Evolutionary conservation across 2,329 filamentous ascomycete species (phyloP).

Genomic region (Trichoderma koningiopsis): DNA sequence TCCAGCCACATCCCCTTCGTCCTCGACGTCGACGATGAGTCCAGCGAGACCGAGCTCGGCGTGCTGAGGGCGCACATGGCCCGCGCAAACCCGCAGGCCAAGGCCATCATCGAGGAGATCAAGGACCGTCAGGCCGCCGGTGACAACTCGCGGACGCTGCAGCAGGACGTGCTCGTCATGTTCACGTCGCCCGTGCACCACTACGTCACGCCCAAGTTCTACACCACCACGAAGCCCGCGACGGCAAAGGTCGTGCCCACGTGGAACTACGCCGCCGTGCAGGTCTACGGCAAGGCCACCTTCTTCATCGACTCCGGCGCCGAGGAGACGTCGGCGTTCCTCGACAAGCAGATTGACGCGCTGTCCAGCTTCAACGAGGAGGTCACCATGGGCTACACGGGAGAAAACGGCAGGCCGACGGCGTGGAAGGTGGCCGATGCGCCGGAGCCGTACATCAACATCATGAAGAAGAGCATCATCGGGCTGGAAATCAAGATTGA

Average conservation of each 20-base stretch:
- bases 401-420: conserved; percentile 31
- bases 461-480: conserved; percentile 61
- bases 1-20: conserved; percentile 63
- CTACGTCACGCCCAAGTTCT: conserved; percentile 71
- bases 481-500: conserved; percentile 62
- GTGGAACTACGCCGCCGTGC: conserved; percentile 69
- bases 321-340: conserved; percentile 48
- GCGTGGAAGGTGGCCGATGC: conserved; percentile 63
- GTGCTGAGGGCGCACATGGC: conserved; percentile 64
- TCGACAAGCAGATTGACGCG: conserved; percentile 55
- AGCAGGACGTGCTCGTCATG: conserved; percentile 62
- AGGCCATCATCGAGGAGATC: conserved; percentile 57
- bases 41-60: conserved; percentile 44
- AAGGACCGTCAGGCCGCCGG: conserved; percentile 10
- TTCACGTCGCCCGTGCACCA: conserved; percentile 62
- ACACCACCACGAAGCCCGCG: conserved; percentile 63
- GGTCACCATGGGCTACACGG: conserved; percentile 58
- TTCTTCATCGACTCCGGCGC: conserved; percentile 55
- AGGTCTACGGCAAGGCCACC: conserved; percentile 61
- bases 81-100: conserved; percentile 63
- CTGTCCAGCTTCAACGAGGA: conserved; percentile 55
- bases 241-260: conserved; percentile 70
- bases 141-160: conserved; percentile 31
- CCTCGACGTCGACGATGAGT: conserved; percentile 51
- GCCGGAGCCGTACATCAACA: conserved; percentile 55